phyloP scores from a whole-genome alignment of 805 yeast species.

The Starmera caribaea region DNA sequence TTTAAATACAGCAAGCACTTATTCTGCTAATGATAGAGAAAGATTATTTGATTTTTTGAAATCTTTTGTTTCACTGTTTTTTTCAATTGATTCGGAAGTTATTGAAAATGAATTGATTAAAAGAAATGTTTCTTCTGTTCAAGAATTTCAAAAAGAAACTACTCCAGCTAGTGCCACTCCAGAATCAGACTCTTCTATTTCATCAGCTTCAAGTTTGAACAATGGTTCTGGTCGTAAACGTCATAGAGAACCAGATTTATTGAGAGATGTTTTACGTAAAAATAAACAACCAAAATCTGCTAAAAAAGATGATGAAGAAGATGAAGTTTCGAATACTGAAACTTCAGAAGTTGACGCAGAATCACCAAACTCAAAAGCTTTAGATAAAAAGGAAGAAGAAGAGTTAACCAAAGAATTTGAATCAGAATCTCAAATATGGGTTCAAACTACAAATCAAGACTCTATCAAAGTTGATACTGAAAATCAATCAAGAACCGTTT shows the following conservation, averaged over 20 bases:
- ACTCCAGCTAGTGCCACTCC: slow-evolving; percentile 12
- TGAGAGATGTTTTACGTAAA: slow-evolving; percentile 51
- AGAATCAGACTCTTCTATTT: slow-evolving; percentile 1
- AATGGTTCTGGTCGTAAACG: slow-evolving; percentile 21
- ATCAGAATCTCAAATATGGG: slow-evolving; percentile 9
- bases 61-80: slow-evolving; percentile 64
- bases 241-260: slow-evolving; percentile 39
- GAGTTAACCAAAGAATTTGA: slow-evolving; percentile 7
- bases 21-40: slow-evolving; percentile 75
- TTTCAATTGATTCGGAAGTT: slow-evolving; percentile 42
- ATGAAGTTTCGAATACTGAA: slow-evolving; percentile 20
- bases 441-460: slow-evolving; percentile 11
- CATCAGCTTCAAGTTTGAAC: slow-evolving; percentile 7
- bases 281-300: slow-evolving; percentile 28
- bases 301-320: slow-evolving; percentile 2
- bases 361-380: slow-evolving; percentile 19
- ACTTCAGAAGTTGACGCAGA: slow-evolving; percentile 14
- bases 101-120: slow-evolving; percentile 31
- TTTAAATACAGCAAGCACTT: slow-evolving; percentile 58
- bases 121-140: slow-evolving; percentile 10
- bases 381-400: slow-evolving; percentile 15
- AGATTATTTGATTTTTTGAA: slow-evolving; percentile 62
- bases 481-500: slow-evolving; percentile 37
- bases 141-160: slow-evolving; percentile 6
- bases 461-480: slow-evolving; percentile 19